Evolutionary conservation across 352 stramenopile genomes (phyloP), one percentile per base, ranked within the genome.

Genomic region (Phytophthora cactorum): DNA sequence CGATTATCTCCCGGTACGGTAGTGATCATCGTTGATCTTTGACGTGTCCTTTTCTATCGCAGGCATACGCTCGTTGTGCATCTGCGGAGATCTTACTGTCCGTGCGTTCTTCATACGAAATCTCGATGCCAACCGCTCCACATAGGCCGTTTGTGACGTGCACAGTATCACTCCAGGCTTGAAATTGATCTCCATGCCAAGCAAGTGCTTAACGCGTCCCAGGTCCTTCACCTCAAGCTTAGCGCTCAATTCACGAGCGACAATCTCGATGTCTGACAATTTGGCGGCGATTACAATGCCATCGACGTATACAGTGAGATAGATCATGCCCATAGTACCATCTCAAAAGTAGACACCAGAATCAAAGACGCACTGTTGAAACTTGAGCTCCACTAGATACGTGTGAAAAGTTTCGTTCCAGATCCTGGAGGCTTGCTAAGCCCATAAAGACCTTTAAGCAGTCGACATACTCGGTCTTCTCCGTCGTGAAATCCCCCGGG

Each of bases 301-400:
- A 34, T 61, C 54, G 2, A 64, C 46, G n/a, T 64, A 52, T 8
- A 64, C 47, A 11, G 58, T 65, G 14, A 65, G 41, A 27, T 52
- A 58, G 17, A 58, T 14, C n/a, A 52, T 52, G 9, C 47, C 38
- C 15, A 17, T 31, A 6, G 14, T 10, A 29, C 47, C 34, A 25
- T 52, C n/a, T 1, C 17, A 7, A 8, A 44, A 58, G 22, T 53
- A 54, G 31, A 63, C 22, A 29, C 43, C 55, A 36, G 14, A 32
- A 47, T 63, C 55, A 47, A 63, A 63, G 2, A 34, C 22, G 7
- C 43, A 63, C 41, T 53, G 44, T 17, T 43, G 31, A 32, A 53
- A 63, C 3, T 52, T 45, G 14, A 53, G 31, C 17, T 47, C 2
- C 11, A 53, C 5, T 7, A 63, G 31, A 38, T 53, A 63, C 10